Evolutionary conservation across 352 stramenopile genomes (phyloP).

Genomic region (Globisporangium spinosum): DNA sequence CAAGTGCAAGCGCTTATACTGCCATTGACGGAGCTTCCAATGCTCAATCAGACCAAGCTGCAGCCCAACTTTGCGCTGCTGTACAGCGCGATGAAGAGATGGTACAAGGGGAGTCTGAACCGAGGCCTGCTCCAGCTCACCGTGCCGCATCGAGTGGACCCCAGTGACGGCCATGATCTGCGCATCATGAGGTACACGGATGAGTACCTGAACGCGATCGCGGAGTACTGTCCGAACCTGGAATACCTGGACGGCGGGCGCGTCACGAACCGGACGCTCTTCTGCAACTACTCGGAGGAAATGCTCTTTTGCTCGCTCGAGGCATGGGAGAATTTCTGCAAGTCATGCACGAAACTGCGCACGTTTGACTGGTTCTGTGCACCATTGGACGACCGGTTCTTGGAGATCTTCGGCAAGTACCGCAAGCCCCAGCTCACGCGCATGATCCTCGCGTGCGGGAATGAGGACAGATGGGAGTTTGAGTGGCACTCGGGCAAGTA

Average conservation of each 20-base stretch:
- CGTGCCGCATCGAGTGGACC: conserved; percentile 14
- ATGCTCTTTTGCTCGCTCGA: not conserved
- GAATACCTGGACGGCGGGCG: too few species aligned
- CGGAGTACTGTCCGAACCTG: too few species aligned
- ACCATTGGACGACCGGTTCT: not conserved
- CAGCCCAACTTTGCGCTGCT: conserved; percentile 5
- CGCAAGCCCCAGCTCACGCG: not conserved
- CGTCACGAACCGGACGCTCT: not conserved
- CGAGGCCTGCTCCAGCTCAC: conserved; percentile 21
- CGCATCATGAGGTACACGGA: not conserved
- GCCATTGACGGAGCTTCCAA: not conserved
- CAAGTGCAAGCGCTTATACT: not conserved
- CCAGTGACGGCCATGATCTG: not conserved
- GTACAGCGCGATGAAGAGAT: conserved; percentile 13
- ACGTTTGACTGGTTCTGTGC: not conserved
- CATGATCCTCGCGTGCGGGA: not conserved
- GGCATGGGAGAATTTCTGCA: not conserved
- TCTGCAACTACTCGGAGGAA: not conserved
- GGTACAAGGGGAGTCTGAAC: conserved; percentile 4
- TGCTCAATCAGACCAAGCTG: not conserved
- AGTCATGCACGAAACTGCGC: not conserved
- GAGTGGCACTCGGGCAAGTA: not conserved
- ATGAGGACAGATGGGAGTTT: not conserved
- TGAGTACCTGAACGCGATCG: too few species aligned
- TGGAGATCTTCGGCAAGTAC: not conserved